phyloP scores from a whole-genome alignment of 495 filamentous ascomycete species.

The Opeltia flavorubescens region DNA sequence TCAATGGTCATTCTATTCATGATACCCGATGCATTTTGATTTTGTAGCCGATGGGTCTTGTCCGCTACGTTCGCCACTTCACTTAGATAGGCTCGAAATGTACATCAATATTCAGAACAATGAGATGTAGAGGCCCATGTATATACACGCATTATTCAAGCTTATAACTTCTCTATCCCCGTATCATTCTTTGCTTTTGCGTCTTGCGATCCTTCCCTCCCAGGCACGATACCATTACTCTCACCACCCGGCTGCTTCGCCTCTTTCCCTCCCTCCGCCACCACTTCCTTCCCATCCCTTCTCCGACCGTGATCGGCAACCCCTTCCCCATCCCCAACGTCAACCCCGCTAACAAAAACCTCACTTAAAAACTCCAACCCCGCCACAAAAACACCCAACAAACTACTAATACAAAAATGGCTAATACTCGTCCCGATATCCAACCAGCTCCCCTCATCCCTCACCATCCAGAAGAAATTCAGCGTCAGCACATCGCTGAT shows the following conservation, averaged over 20 bases:
- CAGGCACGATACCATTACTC: neutral
- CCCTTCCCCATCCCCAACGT: conserved; percentile 37
- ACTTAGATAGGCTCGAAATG: no score
- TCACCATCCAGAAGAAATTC: conserved; percentile 95
- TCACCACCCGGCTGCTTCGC: neutral
- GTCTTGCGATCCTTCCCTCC: neutral
- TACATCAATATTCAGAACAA: no score
- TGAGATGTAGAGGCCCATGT: no score
- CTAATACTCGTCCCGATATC: conserved; percentile 95
- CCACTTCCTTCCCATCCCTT: conserved; percentile 3
- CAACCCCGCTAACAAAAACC: conserved; percentile 67
- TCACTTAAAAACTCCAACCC: conserved; percentile 76
- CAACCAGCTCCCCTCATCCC: conserved; percentile 90
- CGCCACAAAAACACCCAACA: conserved; percentile 79
- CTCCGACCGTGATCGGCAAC: no score
- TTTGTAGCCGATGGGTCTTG: no score
- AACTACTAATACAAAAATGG: conserved; percentile 83
- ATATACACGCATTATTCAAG: no score
- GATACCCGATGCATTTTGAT: no score
- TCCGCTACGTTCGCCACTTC: no score
- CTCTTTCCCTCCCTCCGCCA: neutral
- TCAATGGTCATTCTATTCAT: no score
- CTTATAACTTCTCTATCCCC: no score
- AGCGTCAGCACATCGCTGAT: conserved; percentile 85
- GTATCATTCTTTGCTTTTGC: no score